Evolutionary conservation across 345 rosid genomes (phyloP), one percentile per base, ranked within the genome.

Genomic region (Turritis glabra): DNA sequence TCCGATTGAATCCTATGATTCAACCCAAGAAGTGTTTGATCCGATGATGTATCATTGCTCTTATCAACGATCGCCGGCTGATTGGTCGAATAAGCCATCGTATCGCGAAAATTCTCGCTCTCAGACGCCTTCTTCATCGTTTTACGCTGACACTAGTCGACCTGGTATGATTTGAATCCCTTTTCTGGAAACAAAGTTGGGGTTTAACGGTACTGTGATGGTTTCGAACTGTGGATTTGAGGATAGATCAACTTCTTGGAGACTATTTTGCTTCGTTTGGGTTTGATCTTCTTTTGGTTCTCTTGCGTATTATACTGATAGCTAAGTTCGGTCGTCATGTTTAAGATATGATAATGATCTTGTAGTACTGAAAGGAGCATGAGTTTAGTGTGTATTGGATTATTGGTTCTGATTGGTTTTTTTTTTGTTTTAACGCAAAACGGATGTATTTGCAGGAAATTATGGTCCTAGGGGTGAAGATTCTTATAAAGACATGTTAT

Each of bases 401-500:
- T 37, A n/a, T 15, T 59, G 67, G 13, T 33, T 71, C 57, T 33
- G 41, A 19, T 41, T 38, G 15, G 8, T 46, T 23, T 51, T 22
- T 19, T 37, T 7, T 22, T 66, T 15, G 37, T 44, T 59, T 50
- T 40, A 48, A 66, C 12, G 12, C 51, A 2, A 7, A 37, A 58
- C 0, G 33, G 38, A 25, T 60, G 10, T 64, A 37, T 48, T 32
- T 82, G 73, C 85, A 85, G 96, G 82, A 58, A 38, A 58, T 43
- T 76, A 60, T 75, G 68, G 87, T 56, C 72, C 69, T 8, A 72
- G 71, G 21, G 79, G 79, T 70, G 79, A 76, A 26, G 74, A 51
- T 58, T 25, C 59, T 29, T 66, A 12, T 72, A 84, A 81, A 70
- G 86, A 69, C 64, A 64, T 77, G 77, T 69, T 78, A 23, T 15